Evolutionary conservation across 192 early-diverging fungal species (phyloP).

Genomic region (Radiomyces spectabilis): DNA sequence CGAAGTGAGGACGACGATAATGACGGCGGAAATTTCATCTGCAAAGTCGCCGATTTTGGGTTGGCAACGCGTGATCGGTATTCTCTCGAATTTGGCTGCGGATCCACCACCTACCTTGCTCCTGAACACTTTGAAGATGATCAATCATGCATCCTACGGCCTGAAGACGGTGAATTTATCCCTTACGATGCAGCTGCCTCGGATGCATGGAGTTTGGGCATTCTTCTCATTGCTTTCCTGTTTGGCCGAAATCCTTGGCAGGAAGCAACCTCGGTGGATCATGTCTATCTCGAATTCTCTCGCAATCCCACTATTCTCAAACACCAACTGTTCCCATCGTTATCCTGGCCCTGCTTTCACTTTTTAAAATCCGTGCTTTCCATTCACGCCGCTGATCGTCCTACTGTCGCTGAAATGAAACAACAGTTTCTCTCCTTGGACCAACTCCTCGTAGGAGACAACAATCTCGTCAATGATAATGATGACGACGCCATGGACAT

Average conservation of each 20-base stretch:
- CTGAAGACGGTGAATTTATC: too few species aligned
- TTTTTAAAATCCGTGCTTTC: slow-evolving; percentile 39
- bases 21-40: slow-evolving; percentile 21
- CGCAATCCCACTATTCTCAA: slow-evolving; percentile 40
- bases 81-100: slow-evolving; percentile 82
- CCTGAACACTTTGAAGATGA: slow-evolving; percentile 51
- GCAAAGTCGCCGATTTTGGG: slow-evolving; percentile 88
- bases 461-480: too few species aligned
- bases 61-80: slow-evolving; percentile 68
- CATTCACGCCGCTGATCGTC: slow-evolving; percentile 36
- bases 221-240: slow-evolving; percentile 68
- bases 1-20: slow-evolving; percentile 14
- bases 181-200: slow-evolving; percentile 51
- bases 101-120: slow-evolving; percentile 83
- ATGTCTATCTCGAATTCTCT: slow-evolving; percentile 42
- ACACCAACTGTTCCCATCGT: slow-evolving; percentile 40
- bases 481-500: slow-evolving; percentile 16
- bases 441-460: slow-evolving; percentile 7
- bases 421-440: slow-evolving; percentile 11
- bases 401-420: slow-evolving; percentile 25
- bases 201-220: slow-evolving; percentile 75
- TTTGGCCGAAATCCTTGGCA: slow-evolving; percentile 83
- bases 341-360: slow-evolving; percentile 30
- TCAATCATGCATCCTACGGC: too few species aligned
- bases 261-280: slow-evolving; percentile 38